phyloP scores from a whole-genome alignment of 2,329 filamentous ascomycete species.

The Trichothecium sympodiale region DNA sequence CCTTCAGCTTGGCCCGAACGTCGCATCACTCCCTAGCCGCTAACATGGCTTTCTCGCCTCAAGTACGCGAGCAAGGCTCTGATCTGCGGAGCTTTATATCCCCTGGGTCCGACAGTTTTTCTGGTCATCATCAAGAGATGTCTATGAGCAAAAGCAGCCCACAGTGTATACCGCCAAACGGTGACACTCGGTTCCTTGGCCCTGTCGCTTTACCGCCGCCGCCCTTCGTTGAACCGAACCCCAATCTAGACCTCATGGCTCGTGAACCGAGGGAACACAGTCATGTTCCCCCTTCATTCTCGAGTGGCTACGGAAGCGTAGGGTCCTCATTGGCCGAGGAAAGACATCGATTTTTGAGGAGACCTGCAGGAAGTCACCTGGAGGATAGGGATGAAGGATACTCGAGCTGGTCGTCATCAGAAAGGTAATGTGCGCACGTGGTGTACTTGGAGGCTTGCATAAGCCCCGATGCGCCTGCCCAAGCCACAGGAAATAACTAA shows the following conservation, averaged over 20 bases:
- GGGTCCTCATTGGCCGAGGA: conserved; percentile 23
- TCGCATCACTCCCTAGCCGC: no score
- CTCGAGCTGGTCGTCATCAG: conserved; percentile 28
- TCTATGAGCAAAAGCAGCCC: no score
- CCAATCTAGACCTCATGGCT: not conserved
- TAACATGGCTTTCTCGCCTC: no score
- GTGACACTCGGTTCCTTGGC: conserved; percentile 8
- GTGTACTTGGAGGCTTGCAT: conserved; percentile 6
- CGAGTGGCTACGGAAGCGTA: conserved; percentile 29
- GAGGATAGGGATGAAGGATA: conserved; percentile 30
- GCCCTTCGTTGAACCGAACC: conserved; percentile 21
- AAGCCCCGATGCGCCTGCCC: conserved; percentile 1
- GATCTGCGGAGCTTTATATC: no score
- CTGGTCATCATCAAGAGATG: no score
- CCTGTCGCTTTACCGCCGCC: conserved; percentile 38
- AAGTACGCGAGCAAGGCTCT: no score
- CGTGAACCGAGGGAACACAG: not conserved
- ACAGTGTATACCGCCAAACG: no score
- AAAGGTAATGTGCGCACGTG: conserved; percentile 16
- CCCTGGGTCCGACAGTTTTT: no score
- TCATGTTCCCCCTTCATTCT: conserved; percentile 1
- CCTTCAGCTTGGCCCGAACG: no score
- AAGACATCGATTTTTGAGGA: conserved; percentile 19
- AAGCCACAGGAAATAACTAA: conserved; percentile 2
- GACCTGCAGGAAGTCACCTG: conserved; percentile 10